phyloP scores from a whole-genome alignment of 495 filamentous ascomycete genomes.

The Hypomontagnella monticulosa region DNA sequence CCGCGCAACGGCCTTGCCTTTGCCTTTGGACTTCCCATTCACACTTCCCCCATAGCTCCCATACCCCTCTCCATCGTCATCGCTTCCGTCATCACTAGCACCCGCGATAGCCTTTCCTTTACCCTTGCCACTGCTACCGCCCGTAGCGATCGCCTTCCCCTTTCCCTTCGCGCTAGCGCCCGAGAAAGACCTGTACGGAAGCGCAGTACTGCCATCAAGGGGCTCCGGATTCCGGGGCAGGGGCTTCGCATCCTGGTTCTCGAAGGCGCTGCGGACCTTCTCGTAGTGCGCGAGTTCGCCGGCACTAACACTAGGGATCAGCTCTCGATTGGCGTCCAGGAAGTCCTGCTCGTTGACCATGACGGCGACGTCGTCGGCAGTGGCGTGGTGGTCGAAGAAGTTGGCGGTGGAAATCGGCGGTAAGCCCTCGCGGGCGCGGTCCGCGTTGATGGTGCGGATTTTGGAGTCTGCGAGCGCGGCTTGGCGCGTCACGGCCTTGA shows the following conservation, averaged over 20 bases:
- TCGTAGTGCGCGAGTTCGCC: slow-evolving; percentile 95
- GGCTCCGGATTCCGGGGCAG: no score
- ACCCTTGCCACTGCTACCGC: slow-evolving; percentile 50
- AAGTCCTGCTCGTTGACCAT: slow-evolving; percentile 92
- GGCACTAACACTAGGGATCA: slow-evolving; percentile 91
- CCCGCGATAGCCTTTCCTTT: slow-evolving; percentile 53
- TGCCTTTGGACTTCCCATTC: slow-evolving; percentile 53
- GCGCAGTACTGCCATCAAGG: no score
- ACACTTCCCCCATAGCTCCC: slow-evolving; percentile 36
- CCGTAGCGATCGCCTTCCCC: slow-evolving; percentile 53
- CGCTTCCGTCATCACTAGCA: slow-evolving; percentile 61
- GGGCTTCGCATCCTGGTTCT: slow-evolving; percentile 54
- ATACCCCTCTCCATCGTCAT: slow-evolving; percentile 16
- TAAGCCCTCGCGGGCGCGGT: slow-evolving; percentile 46
- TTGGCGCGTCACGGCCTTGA: slow-evolving; percentile 95
- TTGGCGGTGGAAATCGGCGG: slow-evolving; percentile 78
- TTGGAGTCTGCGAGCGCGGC: slow-evolving; percentile 85
- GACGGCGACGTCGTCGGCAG: slow-evolving; percentile 81
- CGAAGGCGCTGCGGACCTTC: slow-evolving; percentile 81
- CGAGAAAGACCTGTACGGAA: slow-evolving; percentile 31
- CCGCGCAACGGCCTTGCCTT: slow-evolving; percentile 58
- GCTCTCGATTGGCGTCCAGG: slow-evolving; percentile 76
- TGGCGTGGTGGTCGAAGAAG: slow-evolving; percentile 94
- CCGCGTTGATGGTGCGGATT: slow-evolving; percentile 69
- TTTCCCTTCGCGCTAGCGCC: slow-evolving; percentile 62